A percentile compares a stretch with the other conserved stretches of the same genome.
phyloP scores from a whole-genome alignment of 2,329 filamentous ascomycete species.

The Aureobasidium namibiae region DNA sequence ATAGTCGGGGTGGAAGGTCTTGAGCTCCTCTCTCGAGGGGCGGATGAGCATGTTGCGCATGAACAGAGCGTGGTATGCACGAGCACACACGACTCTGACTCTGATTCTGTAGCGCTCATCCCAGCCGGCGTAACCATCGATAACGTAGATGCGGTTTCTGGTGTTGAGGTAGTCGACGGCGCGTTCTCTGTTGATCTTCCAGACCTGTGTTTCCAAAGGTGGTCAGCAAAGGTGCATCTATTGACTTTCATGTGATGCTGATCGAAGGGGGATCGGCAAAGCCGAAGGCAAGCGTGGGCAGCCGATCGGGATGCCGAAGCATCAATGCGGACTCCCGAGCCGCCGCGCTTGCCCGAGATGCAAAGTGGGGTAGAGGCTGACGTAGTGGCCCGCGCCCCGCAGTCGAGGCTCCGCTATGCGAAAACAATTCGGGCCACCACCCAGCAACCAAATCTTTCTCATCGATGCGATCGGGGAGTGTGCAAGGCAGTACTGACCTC shows the following conservation, averaged over 20 bases:
- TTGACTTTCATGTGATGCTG: slow-evolving; percentile 6
- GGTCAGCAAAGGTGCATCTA: slow-evolving; percentile 19
- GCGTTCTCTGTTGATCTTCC: slow-evolving; percentile 98
- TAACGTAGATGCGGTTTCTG: slow-evolving; percentile 94
- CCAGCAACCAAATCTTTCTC: slow-evolving; percentile 2
- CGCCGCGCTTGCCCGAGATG: slow-evolving; percentile 23
- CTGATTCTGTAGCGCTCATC: slow-evolving; percentile 96
- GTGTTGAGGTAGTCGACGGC: slow-evolving; percentile 99
- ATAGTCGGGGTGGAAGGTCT: slow-evolving; percentile 98
- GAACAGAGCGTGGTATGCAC: slow-evolving; percentile 98
- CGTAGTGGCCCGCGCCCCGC: slow-evolving; percentile 10
- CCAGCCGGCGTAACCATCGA: slow-evolving; percentile 97
- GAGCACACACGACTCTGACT: slow-evolving; percentile 95
- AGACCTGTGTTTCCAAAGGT: slow-evolving; percentile 56
- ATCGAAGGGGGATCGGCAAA: neutral
- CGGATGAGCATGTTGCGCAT: slow-evolving; percentile 99
- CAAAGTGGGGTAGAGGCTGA: slow-evolving; percentile 10
- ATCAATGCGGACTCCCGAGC: neutral
- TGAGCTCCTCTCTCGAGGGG: slow-evolving; percentile 79
- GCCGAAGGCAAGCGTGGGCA: neutral
- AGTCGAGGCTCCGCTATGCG: slow-evolving; percentile 1
- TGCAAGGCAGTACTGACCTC: slow-evolving; percentile 61
- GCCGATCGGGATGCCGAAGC: slow-evolving; percentile 5
- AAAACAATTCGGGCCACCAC: slow-evolving; percentile 12
- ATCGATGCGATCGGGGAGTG: neutral